A percentile compares a stretch with the other conserved stretches of the same genome.
Evolutionary conservation across 2,329 filamentous ascomycete species (phyloP).

Genomic region (Cladosporium halotolerans): DNA sequence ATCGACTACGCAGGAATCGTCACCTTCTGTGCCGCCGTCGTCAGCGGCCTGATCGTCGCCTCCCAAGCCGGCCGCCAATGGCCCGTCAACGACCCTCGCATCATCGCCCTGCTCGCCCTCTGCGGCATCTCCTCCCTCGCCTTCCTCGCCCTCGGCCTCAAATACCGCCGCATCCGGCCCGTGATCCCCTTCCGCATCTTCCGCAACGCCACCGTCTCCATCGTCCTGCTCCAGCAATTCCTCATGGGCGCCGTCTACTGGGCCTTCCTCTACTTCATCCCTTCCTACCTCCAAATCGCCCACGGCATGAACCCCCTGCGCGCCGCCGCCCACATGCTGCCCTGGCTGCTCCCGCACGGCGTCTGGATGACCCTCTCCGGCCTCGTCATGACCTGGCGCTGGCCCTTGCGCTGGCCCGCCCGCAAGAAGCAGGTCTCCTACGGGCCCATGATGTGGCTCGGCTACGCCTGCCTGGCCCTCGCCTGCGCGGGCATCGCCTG

Average conservation of each 20-base stretch:
- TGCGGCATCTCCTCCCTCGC: conserved; percentile 4
- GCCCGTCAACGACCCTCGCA: conserved; percentile 2
- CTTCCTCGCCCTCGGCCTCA: conserved; percentile 15
- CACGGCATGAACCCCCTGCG: conserved; percentile 12
- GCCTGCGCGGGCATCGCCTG: conserved; percentile 4
- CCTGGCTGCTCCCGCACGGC: conserved; percentile 19
- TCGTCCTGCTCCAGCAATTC: conserved; percentile 18
- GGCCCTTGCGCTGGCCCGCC: neutral
- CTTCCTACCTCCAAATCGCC: conserved; percentile 16
- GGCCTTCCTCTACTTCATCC: conserved; percentile 20
- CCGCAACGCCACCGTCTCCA: conserved; percentile 17
- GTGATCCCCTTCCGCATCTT: conserved; percentile 22
- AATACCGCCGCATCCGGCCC: conserved; percentile 13
- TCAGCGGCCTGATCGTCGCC: conserved; percentile 23
- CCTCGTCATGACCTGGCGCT: conserved; percentile 9
- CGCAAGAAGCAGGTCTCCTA: conserved; percentile 13
- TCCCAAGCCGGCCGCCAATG: conserved; percentile 13
- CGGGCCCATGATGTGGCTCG: conserved; percentile 15
- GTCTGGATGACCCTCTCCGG: conserved; percentile 17
- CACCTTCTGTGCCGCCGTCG: conserved; percentile 12
- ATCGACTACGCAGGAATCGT: conserved; percentile 20
- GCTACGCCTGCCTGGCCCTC: conserved; percentile 17
- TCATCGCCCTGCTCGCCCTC: conserved; percentile 13
- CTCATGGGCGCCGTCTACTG: conserved; percentile 21
- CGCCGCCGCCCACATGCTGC: conserved; percentile 14